phyloP scores from a whole-genome alignment of 2,329 filamentous ascomycete species.

The Colletotrichum lini region DNA sequence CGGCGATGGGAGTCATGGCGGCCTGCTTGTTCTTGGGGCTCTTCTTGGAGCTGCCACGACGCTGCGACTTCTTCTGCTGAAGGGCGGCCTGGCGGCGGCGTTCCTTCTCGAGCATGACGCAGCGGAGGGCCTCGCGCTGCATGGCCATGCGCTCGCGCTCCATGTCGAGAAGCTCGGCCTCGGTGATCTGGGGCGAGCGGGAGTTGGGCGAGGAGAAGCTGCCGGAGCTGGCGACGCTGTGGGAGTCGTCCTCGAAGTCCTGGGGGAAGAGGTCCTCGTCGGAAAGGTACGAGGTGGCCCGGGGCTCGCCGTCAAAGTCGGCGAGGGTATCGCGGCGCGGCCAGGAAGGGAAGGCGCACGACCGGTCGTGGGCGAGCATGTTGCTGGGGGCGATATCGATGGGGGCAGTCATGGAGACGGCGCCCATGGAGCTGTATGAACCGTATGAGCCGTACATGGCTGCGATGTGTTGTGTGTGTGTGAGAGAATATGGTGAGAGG shows the following conservation, averaged over 20 bases:
- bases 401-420: conserved; percentile 55
- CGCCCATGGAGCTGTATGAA: conserved; percentile 65
- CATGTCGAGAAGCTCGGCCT: conserved; percentile 64
- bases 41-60: conserved; percentile 62
- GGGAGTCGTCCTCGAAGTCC: conserved; percentile 66
- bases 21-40: conserved; percentile 62
- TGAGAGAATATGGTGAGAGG: conserved; percentile 33
- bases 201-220: conserved; percentile 62
- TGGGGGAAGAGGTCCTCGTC: conserved; percentile 75
- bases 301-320: conserved; percentile 56
- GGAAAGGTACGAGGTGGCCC: conserved; percentile 70
- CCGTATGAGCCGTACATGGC: conserved; percentile 67
- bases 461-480: conserved; percentile 42
- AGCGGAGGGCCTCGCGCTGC: conserved; percentile 67
- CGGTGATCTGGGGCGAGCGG: conserved; percentile 56
- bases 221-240: conserved; percentile 60
- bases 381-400: conserved; percentile 62
- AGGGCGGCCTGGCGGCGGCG: conserved; percentile 59
- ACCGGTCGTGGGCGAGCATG: conserved; percentile 58
- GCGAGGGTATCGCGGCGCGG: conserved; percentile 68
- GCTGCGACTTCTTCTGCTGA: conserved; percentile 52
- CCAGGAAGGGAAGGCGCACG: conserved; percentile 73
- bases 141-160: conserved; percentile 65
- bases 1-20: conserved; percentile 69
- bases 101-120: conserved; percentile 69